Percentiles rank a stretch among this genome's conserved stretches.
Conservation (phyloP, 352 stramenopile species). For the Phytophthora pini region DNA sequence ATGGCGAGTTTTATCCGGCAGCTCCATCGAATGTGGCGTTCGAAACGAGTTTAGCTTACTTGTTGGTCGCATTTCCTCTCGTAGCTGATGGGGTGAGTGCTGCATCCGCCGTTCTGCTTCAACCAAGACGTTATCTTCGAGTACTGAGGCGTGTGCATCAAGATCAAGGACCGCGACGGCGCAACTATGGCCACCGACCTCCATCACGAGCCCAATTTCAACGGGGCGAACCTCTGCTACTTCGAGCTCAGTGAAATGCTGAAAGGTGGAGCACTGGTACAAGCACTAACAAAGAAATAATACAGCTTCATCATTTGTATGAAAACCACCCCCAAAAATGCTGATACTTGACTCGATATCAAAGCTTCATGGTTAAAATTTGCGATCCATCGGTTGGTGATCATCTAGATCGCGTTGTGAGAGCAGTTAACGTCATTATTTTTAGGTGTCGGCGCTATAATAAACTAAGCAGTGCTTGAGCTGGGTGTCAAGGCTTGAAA, state of each 20-base stretch:
- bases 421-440: slow-evolving; percentile 1
- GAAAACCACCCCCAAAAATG: no score
- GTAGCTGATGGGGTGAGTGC: neutral
- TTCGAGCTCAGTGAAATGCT: neutral
- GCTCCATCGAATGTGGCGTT: neutral
- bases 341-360: no score
- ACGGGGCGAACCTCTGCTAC: neutral
- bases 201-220: neutral
- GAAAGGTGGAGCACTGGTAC: no score
- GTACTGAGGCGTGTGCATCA: neutral
- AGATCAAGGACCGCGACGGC: neutral
- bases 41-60: neutral
- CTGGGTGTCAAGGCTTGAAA: slow-evolving; percentile 10
- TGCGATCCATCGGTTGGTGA: no score
- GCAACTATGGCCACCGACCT: neutral
- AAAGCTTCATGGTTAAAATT: no score
- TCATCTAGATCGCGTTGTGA: neutral
- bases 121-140: neutral
- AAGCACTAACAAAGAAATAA: no score
- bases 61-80: slow-evolving; percentile 1
- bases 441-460: slow-evolving; percentile 16
- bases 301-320: no score
- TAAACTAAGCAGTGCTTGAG: slow-evolving; percentile 6
- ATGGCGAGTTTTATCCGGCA: neutral
- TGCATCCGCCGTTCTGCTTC: slow-evolving; percentile 1